Evolutionary conservation across 768 basidiomycete genomes (phyloP).

Genomic region (Amanita fuliginea): DNA sequence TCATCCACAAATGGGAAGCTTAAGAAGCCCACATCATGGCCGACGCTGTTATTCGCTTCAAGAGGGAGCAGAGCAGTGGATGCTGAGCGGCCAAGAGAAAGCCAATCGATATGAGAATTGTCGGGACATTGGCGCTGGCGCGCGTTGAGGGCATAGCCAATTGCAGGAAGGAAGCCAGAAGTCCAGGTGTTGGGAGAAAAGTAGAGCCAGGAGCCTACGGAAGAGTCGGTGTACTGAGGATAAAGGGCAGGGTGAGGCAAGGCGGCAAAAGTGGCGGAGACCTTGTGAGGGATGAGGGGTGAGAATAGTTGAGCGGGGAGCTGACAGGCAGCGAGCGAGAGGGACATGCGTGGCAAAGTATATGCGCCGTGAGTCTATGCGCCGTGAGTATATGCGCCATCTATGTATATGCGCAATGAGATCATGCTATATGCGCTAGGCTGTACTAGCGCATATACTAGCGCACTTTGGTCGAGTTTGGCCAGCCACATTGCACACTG

Average conservation of each 20-base stretch:
- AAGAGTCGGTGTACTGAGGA: constrained; percentile 48
- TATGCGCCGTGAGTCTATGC: neutral
- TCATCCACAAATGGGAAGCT: constrained; percentile 62
- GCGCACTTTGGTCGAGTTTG: constrained; percentile 2
- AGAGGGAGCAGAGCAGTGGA: constrained; percentile 41
- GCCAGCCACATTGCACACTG: constrained; percentile 9
- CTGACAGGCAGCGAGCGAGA: neutral
- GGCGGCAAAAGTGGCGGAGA: constrained; percentile 40
- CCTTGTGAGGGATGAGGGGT: constrained; percentile 43
- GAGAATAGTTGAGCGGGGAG: constrained; percentile 38
- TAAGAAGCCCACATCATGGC: constrained; percentile 64
- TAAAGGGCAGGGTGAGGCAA: constrained; percentile 34
- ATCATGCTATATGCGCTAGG: neutral
- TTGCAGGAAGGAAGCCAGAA: constrained; percentile 55
- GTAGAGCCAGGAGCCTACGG: constrained; percentile 38
- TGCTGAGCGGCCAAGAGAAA: constrained; percentile 38
- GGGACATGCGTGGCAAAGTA: neutral
- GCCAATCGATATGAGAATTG: constrained; percentile 42
- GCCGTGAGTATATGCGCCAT: neutral
- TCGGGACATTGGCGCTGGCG: constrained; percentile 39
- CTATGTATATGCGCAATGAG: neutral
- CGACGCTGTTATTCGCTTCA: constrained; percentile 33
- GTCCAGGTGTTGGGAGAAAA: constrained; percentile 54
- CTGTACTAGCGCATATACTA: too few relatives aligned
- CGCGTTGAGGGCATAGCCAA: constrained; percentile 47